These are phyloP conservation scores for Wickerhamiella dianesei DNA, from an alignment of 805 yeast species.

Conservation along the genomic window DNA sequence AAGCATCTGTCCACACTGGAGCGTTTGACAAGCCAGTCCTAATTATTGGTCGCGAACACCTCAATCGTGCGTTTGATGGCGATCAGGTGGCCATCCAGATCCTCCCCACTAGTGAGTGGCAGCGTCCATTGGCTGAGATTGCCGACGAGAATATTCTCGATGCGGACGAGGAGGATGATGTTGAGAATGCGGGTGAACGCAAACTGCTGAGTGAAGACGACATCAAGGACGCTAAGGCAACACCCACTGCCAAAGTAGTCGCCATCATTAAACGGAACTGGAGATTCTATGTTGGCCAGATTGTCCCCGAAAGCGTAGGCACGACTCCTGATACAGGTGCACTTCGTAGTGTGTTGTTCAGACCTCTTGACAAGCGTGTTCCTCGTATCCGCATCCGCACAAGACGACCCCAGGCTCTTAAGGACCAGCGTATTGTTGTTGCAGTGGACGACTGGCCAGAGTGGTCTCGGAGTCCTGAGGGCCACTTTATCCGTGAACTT, in stretches of 20 bases:
- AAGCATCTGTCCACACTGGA: conserved; percentile 64
- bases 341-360: conserved; percentile 65
- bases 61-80: conserved; percentile 85
- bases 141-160: conserved; percentile 61
- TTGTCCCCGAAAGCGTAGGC: conserved; percentile 34
- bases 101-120: conserved; percentile 77
- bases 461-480: conserved; percentile 74
- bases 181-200: neutral
- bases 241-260: conserved; percentile 87
- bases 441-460: conserved; percentile 90
- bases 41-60: conserved; percentile 64
- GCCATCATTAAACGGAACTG: conserved; percentile 82
- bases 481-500: conserved; percentile 80
- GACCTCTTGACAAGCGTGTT: conserved; percentile 75
- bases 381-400: conserved; percentile 83
- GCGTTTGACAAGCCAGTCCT: conserved; percentile 71
- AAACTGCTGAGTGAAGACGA: conserved; percentile 29
- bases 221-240: neutral
- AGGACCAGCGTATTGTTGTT: conserved; percentile 83
- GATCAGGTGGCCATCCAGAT: conserved; percentile 86
- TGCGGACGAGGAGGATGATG: conserved; percentile 31
- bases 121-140: conserved; percentile 64
- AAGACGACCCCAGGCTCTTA: conserved; percentile 64
- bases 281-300: conserved; percentile 92
- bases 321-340: conserved; percentile 40